A percentile compares a stretch with the other conserved stretches of the same genome.
phyloP scores from a whole-genome alignment of 331 rosid species.

The Acacia concinna region DNA sequence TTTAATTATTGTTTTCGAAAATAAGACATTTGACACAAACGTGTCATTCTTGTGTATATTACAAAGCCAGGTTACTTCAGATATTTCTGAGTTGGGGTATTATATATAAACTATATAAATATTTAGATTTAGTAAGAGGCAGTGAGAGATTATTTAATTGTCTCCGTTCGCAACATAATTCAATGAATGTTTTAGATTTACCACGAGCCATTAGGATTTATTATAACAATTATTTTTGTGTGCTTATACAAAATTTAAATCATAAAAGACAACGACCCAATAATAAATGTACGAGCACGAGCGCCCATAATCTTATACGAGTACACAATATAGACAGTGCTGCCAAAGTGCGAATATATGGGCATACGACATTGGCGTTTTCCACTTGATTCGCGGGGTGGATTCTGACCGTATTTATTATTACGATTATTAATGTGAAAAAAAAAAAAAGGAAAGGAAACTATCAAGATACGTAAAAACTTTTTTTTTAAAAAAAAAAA shows the following conservation, averaged over 20 bases:
- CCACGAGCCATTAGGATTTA: not conserved
- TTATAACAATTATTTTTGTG: not conserved
- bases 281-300: not conserved
- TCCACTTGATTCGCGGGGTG: not conserved
- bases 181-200: not conserved
- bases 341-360: not conserved
- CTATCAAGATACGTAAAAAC: not conserved
- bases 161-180: not conserved
- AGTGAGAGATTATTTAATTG: not conserved
- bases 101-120: too few relatives aligned
- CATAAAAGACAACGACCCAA: not conserved
- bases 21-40: not conserved
- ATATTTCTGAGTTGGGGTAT: not conserved
- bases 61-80: not conserved
- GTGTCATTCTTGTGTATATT: not conserved
- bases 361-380: not conserved
- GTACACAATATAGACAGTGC: not conserved
- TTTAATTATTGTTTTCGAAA: not conserved
- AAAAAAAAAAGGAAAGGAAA: not conserved
- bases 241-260: not conserved
- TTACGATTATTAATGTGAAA: not conserved
- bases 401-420: not conserved
- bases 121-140: not conserved
- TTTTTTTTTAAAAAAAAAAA: too few relatives aligned
- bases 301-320: not conserved